phyloP scores from a whole-genome alignment of 2,329 filamentous ascomycete genomes.

The Teratosphaeria zuluensis region DNA sequence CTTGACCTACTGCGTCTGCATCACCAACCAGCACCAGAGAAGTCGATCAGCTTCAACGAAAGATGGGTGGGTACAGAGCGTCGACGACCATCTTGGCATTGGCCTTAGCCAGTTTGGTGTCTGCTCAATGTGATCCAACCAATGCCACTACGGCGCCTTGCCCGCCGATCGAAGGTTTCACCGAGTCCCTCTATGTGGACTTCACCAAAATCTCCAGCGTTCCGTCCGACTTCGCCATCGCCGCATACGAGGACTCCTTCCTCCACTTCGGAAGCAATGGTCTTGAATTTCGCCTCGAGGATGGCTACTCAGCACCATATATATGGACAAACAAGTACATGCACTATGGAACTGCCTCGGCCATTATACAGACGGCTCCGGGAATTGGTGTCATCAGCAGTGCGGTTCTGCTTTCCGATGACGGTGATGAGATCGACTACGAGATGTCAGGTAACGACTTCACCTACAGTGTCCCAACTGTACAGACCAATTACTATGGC shows the following conservation, averaged over 20 bases:
- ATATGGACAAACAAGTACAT: not conserved
- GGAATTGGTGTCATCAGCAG: not conserved
- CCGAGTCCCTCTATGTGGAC: not conserved
- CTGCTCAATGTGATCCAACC: not conserved
- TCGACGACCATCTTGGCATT: not conserved
- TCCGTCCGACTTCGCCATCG: not conserved
- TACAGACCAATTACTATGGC: conserved; percentile 1
- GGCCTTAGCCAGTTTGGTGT: not conserved
- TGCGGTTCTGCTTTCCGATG: not conserved
- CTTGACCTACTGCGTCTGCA: not conserved
- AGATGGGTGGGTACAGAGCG: not conserved
- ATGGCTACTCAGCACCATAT: not conserved
- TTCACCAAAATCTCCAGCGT: not conserved
- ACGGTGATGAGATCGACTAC: not conserved
- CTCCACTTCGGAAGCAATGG: not conserved
- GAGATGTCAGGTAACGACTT: not conserved
- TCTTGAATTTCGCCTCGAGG: not conserved
- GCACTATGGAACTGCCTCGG: not conserved
- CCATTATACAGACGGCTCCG: not conserved
- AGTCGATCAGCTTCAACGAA: not conserved
- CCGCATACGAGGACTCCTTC: not conserved
- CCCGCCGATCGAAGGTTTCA: not conserved
- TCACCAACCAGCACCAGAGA: not conserved
- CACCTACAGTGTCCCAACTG: not conserved
- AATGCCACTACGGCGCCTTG: not conserved